Evolutionary conservation across 805 yeast genomes (phyloP), one percentile per base, ranked within the genome.

Genomic region (Lipomyces kockii): DNA sequence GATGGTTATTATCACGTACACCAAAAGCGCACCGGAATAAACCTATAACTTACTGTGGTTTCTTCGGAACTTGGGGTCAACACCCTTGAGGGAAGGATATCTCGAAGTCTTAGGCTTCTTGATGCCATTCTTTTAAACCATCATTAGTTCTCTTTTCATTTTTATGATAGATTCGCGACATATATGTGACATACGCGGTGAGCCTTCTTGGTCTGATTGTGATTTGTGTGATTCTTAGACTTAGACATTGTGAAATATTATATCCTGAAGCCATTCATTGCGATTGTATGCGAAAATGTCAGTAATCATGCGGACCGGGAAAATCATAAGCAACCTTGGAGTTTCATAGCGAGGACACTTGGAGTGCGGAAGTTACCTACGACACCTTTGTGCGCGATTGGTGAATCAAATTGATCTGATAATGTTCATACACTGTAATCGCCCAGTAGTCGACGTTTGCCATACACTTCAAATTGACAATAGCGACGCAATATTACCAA

Each of bases 201-300:
- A 81, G 98, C 98, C 96, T 95, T 95, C 83, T 85, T 90, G 92
- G 90, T 91, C 86, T 94, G 98, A 96, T 95, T 95, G 86, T 95
- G 99, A 86, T 92, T 93, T 85, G 99, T 95, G 84, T 95, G 98
- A 87, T 95, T 95, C 97, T 95, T 95, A 78, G 98, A 94, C 87
- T 95, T 95, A 84, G 99, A 83, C 99, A 95, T 94, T 85, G 65
- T 52, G 70, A 57, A 58, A 11, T 32, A 52, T 14, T 61, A 58
- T 25, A 20, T 59, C 32, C 60, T 34, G 39, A 3, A 37, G 14
- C 37, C 39, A 12, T 17, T 43, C 22, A 43, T 17, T n/a, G 49
- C 49, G 49, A 43, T 43, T 43, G 22, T 43, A 43, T 17, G 49
- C 22, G 49, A 43, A 43, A 43, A 43, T 43, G 49, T 7, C 49